These are phyloP conservation scores for Ustilago trichophora DNA, from an alignment of 1,284 basidiomycete species.

Conservation along the genomic window DNA sequence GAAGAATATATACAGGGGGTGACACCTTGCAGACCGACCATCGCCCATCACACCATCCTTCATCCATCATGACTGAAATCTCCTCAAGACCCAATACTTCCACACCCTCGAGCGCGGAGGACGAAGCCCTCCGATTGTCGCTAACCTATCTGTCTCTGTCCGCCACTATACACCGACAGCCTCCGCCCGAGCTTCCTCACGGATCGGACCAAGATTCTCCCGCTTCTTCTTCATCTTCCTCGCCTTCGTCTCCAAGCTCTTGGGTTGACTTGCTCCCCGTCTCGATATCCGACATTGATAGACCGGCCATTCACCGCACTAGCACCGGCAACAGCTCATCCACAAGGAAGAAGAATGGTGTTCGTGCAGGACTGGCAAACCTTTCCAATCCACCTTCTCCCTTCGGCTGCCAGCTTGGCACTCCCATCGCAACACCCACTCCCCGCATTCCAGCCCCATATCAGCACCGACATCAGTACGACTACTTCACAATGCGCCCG, in stretches of 20 bases:
- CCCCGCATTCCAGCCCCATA: constrained; percentile 8
- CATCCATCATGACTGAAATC: no score
- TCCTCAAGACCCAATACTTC: neutral
- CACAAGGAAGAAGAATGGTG: neutral
- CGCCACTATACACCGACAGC: neutral
- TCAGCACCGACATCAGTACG: neutral
- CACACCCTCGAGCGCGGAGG: neutral
- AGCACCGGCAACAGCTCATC: no score
- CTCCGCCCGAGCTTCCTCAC: neutral
- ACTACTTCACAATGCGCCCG: constrained; percentile 7
- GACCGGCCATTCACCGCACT: no score
- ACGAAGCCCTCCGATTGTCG: constrained; percentile 3
- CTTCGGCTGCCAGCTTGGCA: constrained; percentile 15
- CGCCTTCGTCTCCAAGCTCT: constrained; percentile 1
- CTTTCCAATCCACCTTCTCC: constrained; percentile 11
- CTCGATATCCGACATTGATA: no score
- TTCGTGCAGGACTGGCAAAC: constrained; percentile 7
- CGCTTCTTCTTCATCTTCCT: neutral
- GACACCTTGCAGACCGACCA: no score
- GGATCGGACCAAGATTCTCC: no score
- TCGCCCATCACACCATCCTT: neutral
- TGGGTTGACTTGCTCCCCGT: constrained; percentile 1
- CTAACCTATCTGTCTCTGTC: constrained; percentile 14
- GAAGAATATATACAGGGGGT: no score
- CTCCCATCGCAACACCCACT: neutral